Evolutionary conservation across 2,329 filamentous ascomycete species (phyloP).

Genomic region (Colletotrichum incanum): DNA sequence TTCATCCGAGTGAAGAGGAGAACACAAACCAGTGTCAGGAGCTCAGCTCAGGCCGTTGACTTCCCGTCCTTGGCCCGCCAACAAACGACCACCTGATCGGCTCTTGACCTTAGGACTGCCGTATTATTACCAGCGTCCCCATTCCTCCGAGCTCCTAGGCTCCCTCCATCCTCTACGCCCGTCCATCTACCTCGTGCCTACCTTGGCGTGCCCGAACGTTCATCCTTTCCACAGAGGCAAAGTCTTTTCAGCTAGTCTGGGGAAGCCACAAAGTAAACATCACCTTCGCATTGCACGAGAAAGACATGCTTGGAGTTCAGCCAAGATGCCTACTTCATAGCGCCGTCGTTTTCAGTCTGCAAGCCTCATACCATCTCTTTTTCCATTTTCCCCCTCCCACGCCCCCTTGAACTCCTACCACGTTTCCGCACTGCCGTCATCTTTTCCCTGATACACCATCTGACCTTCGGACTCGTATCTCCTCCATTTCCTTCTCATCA

Average conservation of each 20-base stretch:
- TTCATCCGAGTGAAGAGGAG: neutral
- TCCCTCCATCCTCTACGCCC: neutral
- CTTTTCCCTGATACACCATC: conserved; percentile 3
- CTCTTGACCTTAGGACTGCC: neutral
- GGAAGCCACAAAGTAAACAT: conserved; percentile 13
- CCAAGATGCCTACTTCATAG: conserved; percentile 2
- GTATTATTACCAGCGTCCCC: conserved; percentile 6
- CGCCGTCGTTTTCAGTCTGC: conserved; percentile 33
- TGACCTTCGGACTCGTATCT: conserved; percentile 27
- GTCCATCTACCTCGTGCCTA: neutral
- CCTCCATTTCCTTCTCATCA: neutral
- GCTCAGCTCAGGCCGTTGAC: neutral
- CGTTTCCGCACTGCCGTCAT: conserved; percentile 20
- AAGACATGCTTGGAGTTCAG: neutral
- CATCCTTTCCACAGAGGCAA: conserved; percentile 13
- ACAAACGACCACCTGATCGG: neutral
- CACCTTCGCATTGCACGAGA: neutral
- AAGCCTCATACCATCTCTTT: conserved; percentile 27
- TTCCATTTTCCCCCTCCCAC: conserved; percentile 15
- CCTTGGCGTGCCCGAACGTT: conserved; percentile 7
- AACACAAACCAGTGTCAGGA: neutral
- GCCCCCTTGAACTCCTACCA: neutral
- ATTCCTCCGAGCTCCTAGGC: neutral
- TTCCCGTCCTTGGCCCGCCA: neutral
- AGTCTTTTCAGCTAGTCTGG: conserved; percentile 2